Percentiles rank a stretch among this genome's conserved stretches.
phyloP scores from a whole-genome alignment of 257 asterid genomes.

The Gardenia jasminoides region DNA sequence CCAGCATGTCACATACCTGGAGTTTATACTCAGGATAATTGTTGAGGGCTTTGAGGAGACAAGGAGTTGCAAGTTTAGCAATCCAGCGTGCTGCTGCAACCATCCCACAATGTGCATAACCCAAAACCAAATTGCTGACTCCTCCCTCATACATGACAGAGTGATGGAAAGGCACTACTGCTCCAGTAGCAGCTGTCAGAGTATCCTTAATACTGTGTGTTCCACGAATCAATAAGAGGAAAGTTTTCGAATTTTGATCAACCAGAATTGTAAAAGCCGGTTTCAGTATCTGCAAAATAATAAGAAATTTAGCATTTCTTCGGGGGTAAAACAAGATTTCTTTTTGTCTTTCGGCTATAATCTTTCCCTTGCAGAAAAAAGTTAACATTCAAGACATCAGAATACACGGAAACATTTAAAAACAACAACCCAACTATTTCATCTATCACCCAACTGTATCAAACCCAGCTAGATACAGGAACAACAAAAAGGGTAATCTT shows the following conservation, averaged over 20 bases:
- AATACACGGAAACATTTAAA: too few relatives aligned
- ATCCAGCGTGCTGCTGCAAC: constrained; percentile 99
- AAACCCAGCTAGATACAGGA: background rate
- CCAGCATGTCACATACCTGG: constrained; percentile 49
- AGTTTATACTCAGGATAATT: constrained; percentile 72
- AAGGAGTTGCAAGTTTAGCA: constrained; percentile 89
- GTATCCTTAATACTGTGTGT: constrained; percentile 98
- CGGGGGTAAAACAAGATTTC: background rate
- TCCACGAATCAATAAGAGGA: constrained; percentile 87
- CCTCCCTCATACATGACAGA: constrained; percentile 87
- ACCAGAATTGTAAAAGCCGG: constrained; percentile 87
- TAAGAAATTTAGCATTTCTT: background rate
- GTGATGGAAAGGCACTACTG: constrained; percentile 98
- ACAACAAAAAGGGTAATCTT: background rate
- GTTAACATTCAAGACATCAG: background rate
- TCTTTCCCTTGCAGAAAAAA: background rate
- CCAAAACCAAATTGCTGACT: constrained; percentile 83
- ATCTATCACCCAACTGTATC: background rate
- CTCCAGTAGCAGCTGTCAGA: constrained; percentile 96
- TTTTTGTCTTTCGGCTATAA: background rate
- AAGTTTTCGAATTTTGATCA: constrained; percentile 62
- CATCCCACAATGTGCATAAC: constrained; percentile 99
- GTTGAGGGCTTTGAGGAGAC: constrained; percentile 59
- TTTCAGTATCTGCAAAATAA: constrained; percentile 71
- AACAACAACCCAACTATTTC: too few relatives aligned